These are phyloP conservation scores for Blastocystis sp. DNA, from an alignment of 352 stramenopile genomes.

Conservation along the genomic window DNA sequence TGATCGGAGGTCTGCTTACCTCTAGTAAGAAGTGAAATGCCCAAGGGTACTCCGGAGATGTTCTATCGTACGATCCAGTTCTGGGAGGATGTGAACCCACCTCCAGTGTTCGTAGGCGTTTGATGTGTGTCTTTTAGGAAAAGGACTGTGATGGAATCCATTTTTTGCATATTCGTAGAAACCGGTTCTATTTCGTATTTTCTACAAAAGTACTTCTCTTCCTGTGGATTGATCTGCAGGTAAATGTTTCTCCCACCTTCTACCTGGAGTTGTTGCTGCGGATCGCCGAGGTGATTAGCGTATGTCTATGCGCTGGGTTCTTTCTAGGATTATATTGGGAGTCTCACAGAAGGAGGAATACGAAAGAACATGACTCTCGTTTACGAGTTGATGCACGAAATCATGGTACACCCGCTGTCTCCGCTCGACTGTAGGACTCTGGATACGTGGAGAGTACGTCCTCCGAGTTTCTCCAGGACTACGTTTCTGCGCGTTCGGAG, in stretches of 20 bases:
- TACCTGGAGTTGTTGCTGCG: slow-evolving; percentile 10
- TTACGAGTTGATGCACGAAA: slow-evolving; percentile 55
- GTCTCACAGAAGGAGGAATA: slow-evolving; percentile 38
- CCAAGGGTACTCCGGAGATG: slow-evolving; percentile 45
- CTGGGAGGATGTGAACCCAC: slow-evolving; percentile 41
- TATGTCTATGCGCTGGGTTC: not conserved
- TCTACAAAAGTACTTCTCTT: slow-evolving; percentile 5
- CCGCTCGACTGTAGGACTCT: not conserved
- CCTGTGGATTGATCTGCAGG: not conserved
- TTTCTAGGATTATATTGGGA: slow-evolving; percentile 41
- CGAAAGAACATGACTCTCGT: slow-evolving; percentile 46
- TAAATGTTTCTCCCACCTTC: slow-evolving; percentile 40
- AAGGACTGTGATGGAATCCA: slow-evolving; percentile 61
- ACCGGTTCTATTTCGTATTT: slow-evolving; percentile 55
- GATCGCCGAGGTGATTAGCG: slow-evolving; percentile 2
- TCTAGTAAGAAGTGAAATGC: slow-evolving; percentile 52
- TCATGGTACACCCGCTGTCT: not conserved
- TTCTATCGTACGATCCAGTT: slow-evolving; percentile 55
- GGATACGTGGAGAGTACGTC: slow-evolving; percentile 34
- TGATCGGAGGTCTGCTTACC: not conserved
- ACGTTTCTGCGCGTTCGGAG: not conserved
- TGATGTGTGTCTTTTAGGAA: not conserved
- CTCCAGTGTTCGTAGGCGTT: slow-evolving; percentile 18
- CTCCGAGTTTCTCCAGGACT: slow-evolving; percentile 6
- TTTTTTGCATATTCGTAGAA: slow-evolving; percentile 56